Percentiles rank a stretch among this genome's conserved stretches.
phyloP scores from a whole-genome alignment of 495 filamentous ascomycete genomes.

The Beverwykella pulmonaria region DNA sequence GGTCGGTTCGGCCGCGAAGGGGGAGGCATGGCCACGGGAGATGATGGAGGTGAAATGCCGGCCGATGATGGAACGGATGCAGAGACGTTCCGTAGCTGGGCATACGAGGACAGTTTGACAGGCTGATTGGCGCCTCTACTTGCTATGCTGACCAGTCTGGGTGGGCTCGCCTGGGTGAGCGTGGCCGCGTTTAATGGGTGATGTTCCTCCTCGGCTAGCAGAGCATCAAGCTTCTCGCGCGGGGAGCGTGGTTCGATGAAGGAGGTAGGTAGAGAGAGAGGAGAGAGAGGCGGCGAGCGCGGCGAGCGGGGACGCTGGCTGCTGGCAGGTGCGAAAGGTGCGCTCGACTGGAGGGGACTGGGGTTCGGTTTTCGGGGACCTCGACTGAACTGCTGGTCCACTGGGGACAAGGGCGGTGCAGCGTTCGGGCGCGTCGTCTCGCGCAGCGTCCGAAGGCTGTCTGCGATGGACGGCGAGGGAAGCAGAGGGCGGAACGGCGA shows the following conservation, averaged over 20 bases:
- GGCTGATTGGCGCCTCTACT: conserved; percentile 19
- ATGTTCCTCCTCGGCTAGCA: conserved; percentile 37
- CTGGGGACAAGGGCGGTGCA: conserved; percentile 12
- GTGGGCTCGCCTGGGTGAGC: conserved; percentile 20
- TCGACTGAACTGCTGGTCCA: conserved; percentile 8
- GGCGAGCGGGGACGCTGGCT: conserved; percentile 12
- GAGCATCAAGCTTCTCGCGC: conserved; percentile 41
- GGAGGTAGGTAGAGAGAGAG: background rate
- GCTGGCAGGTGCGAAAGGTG: conserved; percentile 3
- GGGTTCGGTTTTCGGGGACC: conserved; percentile 27
- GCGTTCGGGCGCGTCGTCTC: conserved; percentile 21
- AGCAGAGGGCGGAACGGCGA: background rate
- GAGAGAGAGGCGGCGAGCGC: conserved; percentile 21
- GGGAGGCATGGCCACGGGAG: conserved; percentile 39
- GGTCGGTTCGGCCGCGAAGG: conserved; percentile 37
- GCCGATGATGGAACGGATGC: conserved; percentile 39
- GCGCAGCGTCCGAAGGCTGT: conserved; percentile 34
- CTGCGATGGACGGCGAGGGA: conserved; percentile 26
- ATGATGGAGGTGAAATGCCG: conserved; percentile 38
- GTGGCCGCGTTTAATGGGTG: conserved; percentile 14
- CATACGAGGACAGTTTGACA: conserved; percentile 31
- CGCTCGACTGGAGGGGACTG: conserved; percentile 25
- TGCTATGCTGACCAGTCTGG: conserved; percentile 1
- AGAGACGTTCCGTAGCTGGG: conserved; percentile 42
- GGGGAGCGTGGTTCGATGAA: conserved; percentile 41